Conservation (phyloP, 2,329 filamentous ascomycete genomes). For the Fusarium irregulare region DNA sequence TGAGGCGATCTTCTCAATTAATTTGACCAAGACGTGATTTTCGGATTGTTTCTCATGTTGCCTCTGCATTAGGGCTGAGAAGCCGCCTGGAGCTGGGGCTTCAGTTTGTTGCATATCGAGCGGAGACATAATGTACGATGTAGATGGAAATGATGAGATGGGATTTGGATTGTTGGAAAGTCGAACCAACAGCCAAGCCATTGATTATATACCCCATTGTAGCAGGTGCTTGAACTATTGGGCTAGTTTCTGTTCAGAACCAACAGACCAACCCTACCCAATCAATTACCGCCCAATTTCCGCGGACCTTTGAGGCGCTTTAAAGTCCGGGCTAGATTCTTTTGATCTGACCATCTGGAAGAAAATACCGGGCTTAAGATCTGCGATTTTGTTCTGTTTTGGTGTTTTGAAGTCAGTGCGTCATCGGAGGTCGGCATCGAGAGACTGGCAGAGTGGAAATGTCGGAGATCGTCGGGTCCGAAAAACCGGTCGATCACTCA, state of each 20-base stretch:
- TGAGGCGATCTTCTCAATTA: neutral
- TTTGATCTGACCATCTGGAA: rapidly evolving
- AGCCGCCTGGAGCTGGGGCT: neutral
- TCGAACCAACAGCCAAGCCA: neutral
- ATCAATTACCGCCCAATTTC: neutral
- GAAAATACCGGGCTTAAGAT: neutral
- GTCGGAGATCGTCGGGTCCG: too few relatives aligned
- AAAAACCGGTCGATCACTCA: too few relatives aligned
- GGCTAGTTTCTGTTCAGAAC: neutral
- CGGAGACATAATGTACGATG: neutral
- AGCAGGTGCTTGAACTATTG: neutral
- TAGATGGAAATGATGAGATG: neutral
- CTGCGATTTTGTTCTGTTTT: neutral
- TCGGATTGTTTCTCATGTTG: neutral
- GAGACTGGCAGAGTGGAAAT: too few relatives aligned
- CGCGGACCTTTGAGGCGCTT: neutral
- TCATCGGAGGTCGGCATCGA: neutral
- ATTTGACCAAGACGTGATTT: neutral
- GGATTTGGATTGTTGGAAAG: too few relatives aligned
- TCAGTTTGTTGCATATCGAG: neutral
- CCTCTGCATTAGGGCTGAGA: too few relatives aligned
- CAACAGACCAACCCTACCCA: neutral
- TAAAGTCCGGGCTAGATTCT: rapidly evolving
- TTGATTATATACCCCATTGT: neutral
- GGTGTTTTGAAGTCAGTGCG: neutral